phyloP scores from a whole-genome alignment of 176 grass and related monocot species.

The Eragrostis nindensis region DNA sequence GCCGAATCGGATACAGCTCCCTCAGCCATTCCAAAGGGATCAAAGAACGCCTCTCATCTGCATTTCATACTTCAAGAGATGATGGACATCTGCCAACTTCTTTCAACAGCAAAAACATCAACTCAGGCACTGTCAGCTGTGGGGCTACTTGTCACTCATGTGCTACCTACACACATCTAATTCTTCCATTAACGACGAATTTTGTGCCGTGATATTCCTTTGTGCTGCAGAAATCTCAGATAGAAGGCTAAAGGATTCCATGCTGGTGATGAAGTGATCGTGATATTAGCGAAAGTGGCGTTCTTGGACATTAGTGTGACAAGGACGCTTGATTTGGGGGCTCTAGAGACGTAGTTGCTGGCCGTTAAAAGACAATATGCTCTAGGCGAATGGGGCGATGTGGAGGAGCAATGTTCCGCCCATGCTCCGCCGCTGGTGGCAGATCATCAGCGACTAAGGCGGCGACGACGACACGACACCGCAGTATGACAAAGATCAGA shows the following conservation, averaged over 20 bases:
- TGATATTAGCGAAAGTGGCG: constrained; percentile 10
- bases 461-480: constrained; percentile 17
- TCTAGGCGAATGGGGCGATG: constrained; percentile 31
- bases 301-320: constrained; percentile 10
- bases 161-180: constrained; percentile 17
- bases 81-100: not conserved
- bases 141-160: not conserved
- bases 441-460: constrained; percentile 27
- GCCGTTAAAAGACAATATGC: constrained; percentile 35
- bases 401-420: constrained; percentile 14
- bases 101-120: not conserved
- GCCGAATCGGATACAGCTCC: constrained; percentile 15
- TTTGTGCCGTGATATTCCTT: not conserved
- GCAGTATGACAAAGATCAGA: constrained; percentile 35
- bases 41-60: not conserved
- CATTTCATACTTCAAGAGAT: not conserved
- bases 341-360: constrained; percentile 4
- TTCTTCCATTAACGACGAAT: not conserved
- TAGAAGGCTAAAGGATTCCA: not conserved
- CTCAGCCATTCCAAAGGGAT: constrained; percentile 1
- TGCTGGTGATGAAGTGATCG: not conserved
- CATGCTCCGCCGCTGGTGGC: constrained; percentile 33
- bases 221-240: constrained; percentile 32
- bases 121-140: not conserved
- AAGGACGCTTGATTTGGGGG: constrained; percentile 28